Conservation (phyloP, 192 early-diverging fungal species). For the Lobosporangium transversale region DNA sequence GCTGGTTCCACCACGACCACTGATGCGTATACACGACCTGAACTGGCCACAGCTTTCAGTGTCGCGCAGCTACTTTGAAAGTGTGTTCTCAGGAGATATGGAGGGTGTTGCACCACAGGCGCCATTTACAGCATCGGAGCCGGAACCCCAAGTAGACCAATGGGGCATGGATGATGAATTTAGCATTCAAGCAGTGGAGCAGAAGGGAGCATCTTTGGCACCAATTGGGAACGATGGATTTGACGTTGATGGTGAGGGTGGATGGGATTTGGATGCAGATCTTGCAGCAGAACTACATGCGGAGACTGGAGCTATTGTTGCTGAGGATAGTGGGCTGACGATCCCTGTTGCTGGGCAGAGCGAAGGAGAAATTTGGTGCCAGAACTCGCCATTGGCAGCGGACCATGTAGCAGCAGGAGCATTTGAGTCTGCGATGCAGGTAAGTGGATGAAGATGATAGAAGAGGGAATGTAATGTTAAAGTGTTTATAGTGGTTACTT, state of each 20-base stretch:
- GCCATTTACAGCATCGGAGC: conserved; percentile 67
- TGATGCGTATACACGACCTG: conserved; percentile 75
- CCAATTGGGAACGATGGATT: conserved; percentile 49
- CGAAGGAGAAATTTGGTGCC: conserved; percentile 80
- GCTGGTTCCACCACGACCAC: conserved; percentile 75
- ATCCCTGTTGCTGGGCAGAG: conserved; percentile 77
- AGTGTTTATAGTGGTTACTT: too few relatives aligned
- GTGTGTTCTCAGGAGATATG: conserved; percentile 68
- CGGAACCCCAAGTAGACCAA: conserved; percentile 69
- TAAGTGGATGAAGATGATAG: conserved; percentile 22
- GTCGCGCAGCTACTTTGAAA: conserved; percentile 86
- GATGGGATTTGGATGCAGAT: conserved; percentile 90
- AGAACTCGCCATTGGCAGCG: conserved; percentile 86
- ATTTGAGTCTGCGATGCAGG: conserved; percentile 96
- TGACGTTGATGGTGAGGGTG: conserved; percentile 62
- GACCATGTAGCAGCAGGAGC: conserved; percentile 96
- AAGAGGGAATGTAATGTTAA: neutral
- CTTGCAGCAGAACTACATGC: conserved; percentile 74
- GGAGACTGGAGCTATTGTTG: conserved; percentile 72
- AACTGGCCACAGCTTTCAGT: conserved; percentile 96
- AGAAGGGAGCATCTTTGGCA: conserved; percentile 40
- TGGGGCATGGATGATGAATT: conserved; percentile 84
- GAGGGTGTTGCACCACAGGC: conserved; percentile 56
- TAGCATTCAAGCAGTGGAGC: conserved; percentile 59
- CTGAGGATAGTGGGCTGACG: conserved; percentile 39